Conservation (phyloP, 371 early-diverging fungal species). For the Mortierella sp. region DNA sequence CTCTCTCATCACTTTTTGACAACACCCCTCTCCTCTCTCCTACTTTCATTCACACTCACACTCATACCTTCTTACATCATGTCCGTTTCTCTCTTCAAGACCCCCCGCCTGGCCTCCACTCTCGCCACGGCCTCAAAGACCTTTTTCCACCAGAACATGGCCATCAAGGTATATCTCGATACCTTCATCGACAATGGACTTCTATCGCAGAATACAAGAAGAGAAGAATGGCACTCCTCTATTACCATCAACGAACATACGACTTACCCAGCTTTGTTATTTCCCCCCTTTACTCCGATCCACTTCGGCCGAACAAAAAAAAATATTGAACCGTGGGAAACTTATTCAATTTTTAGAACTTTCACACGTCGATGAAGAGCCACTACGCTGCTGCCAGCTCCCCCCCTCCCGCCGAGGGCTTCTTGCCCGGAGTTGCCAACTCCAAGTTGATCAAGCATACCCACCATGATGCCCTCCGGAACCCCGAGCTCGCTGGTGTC, state of each 20-base stretch:
- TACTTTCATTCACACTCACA: neutral
- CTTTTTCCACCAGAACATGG: conserved; percentile 27
- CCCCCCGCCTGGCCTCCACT: conserved; percentile 35
- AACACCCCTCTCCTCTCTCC: neutral
- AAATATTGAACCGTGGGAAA: neutral
- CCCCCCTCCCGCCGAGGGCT: conserved; percentile 87
- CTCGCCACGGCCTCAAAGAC: conserved; percentile 32
- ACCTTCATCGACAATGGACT: neutral
- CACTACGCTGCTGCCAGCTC: conserved; percentile 33
- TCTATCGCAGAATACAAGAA: neutral
- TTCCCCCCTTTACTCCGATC: neutral
- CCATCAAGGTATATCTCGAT: conserved; percentile 36
- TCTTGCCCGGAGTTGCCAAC: conserved; percentile 82
- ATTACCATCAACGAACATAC: neutral
- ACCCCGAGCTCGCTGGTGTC: conserved; percentile 81
- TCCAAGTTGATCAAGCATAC: conserved; percentile 81
- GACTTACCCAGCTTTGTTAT: neutral
- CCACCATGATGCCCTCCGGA: conserved; percentile 79
- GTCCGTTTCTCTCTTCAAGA: conserved; percentile 23
- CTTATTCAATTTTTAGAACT: conserved; percentile 25
- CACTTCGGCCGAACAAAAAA: neutral
- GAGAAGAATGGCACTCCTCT: too few relatives aligned
- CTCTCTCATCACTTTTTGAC: conserved; percentile 11
- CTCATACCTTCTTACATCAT: conserved; percentile 15
- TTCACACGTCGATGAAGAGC: conserved; percentile 48